Evolutionary conservation across 1,139 yeast species (phyloP).

Genomic region (Eremothecium sinecaudum): DNA sequence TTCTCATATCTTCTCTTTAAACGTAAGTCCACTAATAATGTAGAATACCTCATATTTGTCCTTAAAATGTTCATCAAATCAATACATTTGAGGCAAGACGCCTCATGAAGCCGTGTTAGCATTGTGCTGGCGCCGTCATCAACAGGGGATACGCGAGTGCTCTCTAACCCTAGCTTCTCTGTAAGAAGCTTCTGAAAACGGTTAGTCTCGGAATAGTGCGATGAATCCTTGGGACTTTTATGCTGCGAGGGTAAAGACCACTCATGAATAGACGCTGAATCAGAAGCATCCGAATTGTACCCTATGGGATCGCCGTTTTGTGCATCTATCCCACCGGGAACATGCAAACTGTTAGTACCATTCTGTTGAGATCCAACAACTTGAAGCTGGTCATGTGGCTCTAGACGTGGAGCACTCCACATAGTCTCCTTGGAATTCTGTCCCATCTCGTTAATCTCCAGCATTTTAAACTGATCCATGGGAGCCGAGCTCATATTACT

Average conservation of each 20-base stretch:
- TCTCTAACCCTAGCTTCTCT: not conserved
- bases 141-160: not conserved
- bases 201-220: not conserved
- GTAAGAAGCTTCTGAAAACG: not conserved
- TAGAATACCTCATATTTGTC: slow-evolving; percentile 13
- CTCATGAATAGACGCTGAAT: not conserved
- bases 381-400: slow-evolving; percentile 33
- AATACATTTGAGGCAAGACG: slow-evolving; percentile 17
- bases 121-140: not conserved
- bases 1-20: slow-evolving; percentile 39
- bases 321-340: not conserved
- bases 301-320: not conserved
- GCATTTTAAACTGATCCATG: not conserved
- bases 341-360: not conserved
- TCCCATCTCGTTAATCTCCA: not conserved
- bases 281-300: not conserved
- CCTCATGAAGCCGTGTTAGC: slow-evolving; percentile 1
- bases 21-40: slow-evolving; percentile 50
- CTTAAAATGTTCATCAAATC: slow-evolving; percentile 7
- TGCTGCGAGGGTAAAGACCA: not conserved
- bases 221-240: not conserved
- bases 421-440: slow-evolving; percentile 16
- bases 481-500: not conserved
- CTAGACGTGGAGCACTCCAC: slow-evolving; percentile 34
- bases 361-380: slow-evolving; percentile 17